Evolutionary conservation across 805 yeast species (phyloP), one percentile per base, ranked within the genome.

Genomic region (Yarrowia osloensis): DNA sequence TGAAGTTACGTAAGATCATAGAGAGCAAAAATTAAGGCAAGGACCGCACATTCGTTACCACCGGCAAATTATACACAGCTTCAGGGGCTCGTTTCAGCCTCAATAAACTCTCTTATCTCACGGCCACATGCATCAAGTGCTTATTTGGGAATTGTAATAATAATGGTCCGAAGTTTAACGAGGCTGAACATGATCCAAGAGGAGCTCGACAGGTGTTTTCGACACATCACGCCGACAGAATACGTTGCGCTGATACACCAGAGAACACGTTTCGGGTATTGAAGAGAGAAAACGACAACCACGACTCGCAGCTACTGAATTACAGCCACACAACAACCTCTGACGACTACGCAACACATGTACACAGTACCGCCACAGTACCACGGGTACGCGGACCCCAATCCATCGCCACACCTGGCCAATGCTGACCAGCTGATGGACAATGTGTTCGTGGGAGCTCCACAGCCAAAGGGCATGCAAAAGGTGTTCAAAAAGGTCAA

Each of bases 361-460:
- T 57, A 57, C 49, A 57, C 63, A 4, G 63, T 57, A 9, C 63
- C 63, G 15, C 63, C 63, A 19, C 63, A 57, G 24, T 57, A 57
- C 37, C 47, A 40, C n/a, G 63, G 63, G 29, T 57, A 57, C 28
- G 63, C 37, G 49, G 63, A 57, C 49, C 47, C 63, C 19, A 57
- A 39, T 24, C 63, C 63, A 5, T 57, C 63, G 63, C 63, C 63
- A 8, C 63, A 39, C 28, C 49, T 57, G 26, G 63, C 63, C n/a
- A 61, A 61, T 33, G 44, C 54, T 2, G 54, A 61, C 31, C 33
- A 46, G 33, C 26, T 61, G 40, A 21, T 61, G 54, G 54, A 61
- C 66, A 29, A 42, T 19, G 66, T 61, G 54, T 61, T 61, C 31
- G 66, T 61, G 33, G 54, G 54, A 4, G 54, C 54, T 15, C 66